Base-by-base conservation (phyloP, 2,329 filamentous ascomycete species). In the Aspergillus alliaceus region DNA sequence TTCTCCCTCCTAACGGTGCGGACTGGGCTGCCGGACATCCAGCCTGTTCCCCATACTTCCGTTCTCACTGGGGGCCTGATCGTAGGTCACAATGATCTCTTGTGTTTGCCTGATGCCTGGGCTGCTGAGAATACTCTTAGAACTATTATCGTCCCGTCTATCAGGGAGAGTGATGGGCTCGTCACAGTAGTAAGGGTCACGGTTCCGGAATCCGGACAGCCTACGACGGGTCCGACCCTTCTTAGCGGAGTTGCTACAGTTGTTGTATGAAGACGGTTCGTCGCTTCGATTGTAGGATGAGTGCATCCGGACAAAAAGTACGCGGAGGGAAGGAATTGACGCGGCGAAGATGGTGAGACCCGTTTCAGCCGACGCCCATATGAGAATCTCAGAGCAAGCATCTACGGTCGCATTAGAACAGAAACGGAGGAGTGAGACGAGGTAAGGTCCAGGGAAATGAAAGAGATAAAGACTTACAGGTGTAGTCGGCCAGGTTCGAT, bases 321-420 rank as follows among this genome's bases (percentile, higher is more conserved):
- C 59, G 6, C 69, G 66, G 6, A 69, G 61, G 37, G 63, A 64
- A 6, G 69, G 68, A 6, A 71, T 65, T 1, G 64, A 71, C 11
- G 61, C 60, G 9, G 68, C 67, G 12, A 71, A 57, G 37, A 70
- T 71, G 8, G 68, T 72, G 2, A 69, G 48, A 2, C 66, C 59
- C 15, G 67, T 61, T 57, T 73, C 70, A 15, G 64, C 61, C 4
- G 62, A 57, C 11, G 63, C 59, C 68, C 66, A 72, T 46, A 69
- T 68, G 9, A 67, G 59, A 31, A 64, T 53, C 9, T 39, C 46
- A 6, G 56, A 59, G 48, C 58, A 56, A 39, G 25, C 25, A 11
- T 53, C 29, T 37, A 50, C 25, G 25, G 20, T 1, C 7, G 34
- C 4, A 22, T 56, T 24, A 42, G 31, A 15, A 15, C 12, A 22